phyloP scores from a whole-genome alignment of 225 moss, liverwort and hornwort genomes.

The Bryoerythrophyllum caledonicum region DNA sequence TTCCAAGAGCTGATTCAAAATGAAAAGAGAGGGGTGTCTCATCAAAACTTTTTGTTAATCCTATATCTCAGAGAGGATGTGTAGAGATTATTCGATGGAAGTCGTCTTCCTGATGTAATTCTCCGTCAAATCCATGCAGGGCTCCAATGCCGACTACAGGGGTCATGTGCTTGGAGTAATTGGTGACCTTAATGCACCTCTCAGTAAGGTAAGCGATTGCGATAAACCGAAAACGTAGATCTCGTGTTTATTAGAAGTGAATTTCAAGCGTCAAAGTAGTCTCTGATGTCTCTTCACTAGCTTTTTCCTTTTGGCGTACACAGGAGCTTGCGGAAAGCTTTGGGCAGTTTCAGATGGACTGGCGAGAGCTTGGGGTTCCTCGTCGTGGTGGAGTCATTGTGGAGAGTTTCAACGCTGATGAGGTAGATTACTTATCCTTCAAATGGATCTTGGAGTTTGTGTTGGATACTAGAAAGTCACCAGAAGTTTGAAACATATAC shows the following conservation, averaged over 20 bases:
- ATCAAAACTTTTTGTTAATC: too few species aligned
- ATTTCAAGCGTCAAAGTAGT: neutral
- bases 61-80: neutral
- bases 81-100: constrained; percentile 17
- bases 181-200: constrained; percentile 79
- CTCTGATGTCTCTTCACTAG: constrained; percentile 1
- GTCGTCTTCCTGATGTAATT: constrained; percentile 16
- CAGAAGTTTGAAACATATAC: too few species aligned
- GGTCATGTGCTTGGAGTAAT: constrained; percentile 94
- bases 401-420: constrained; percentile 94
- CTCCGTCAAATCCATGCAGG: constrained; percentile 50
- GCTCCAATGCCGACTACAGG: constrained; percentile 89
- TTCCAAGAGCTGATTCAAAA: too few species aligned
- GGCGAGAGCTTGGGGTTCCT: constrained; percentile 86
- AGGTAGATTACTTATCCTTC: constrained; percentile 43
- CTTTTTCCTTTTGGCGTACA: constrained; percentile 12
- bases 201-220: constrained; percentile 64
- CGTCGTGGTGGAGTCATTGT: constrained; percentile 88
- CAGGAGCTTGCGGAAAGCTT: constrained; percentile 95
- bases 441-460: constrained; percentile 3
- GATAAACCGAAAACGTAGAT: neutral
- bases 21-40: too few species aligned
- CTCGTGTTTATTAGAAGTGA: constrained; percentile 14
- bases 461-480: constrained; percentile 5
- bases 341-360: constrained; percentile 90